A percentile compares a stretch with the other conserved stretches of the same genome.
Evolutionary conservation across 306 rosid genomes (phyloP).

Genomic region (Arachis stenosperma): DNA sequence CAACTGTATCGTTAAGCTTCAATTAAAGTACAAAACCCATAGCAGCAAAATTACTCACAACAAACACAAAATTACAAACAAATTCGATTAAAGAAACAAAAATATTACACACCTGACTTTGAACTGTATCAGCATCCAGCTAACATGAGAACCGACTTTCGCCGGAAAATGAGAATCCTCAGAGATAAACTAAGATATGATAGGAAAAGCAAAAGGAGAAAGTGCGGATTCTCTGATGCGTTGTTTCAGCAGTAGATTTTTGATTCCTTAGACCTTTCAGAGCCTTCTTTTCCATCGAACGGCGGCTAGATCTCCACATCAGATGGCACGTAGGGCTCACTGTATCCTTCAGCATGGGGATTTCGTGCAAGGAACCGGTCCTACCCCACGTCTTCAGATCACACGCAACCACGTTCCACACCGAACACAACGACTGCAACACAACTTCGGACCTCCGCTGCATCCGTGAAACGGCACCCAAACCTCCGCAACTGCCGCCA

Average conservation of each 20-base stretch:
- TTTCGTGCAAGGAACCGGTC: no score
- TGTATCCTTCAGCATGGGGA: no score
- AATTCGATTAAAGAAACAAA: no score
- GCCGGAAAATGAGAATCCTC: neutral
- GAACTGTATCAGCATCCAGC: slow-evolving; percentile 22
- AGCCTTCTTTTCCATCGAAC: slow-evolving; percentile 30
- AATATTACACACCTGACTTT: slow-evolving; percentile 18
- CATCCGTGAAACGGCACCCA: no score
- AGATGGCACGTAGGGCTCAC: no score
- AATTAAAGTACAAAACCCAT: neutral
- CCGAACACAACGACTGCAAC: no score
- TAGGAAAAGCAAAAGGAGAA: neutral
- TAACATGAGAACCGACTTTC: slow-evolving; percentile 29
- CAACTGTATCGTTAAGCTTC: neutral
- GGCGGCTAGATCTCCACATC: no score
- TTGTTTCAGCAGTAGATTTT: slow-evolving; percentile 24
- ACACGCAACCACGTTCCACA: no score
- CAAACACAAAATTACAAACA: neutral
- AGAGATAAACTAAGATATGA: neutral
- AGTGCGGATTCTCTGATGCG: slow-evolving; percentile 2
- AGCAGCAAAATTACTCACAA: slow-evolving; percentile 14
- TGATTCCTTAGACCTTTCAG: slow-evolving; percentile 50
- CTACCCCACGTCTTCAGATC: no score
- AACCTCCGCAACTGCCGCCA: no score
- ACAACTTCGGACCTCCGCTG: no score